phyloP scores from a whole-genome alignment of 2,329 filamentous ascomycete genomes.

The Nannizziopsis arthrosporioides region DNA sequence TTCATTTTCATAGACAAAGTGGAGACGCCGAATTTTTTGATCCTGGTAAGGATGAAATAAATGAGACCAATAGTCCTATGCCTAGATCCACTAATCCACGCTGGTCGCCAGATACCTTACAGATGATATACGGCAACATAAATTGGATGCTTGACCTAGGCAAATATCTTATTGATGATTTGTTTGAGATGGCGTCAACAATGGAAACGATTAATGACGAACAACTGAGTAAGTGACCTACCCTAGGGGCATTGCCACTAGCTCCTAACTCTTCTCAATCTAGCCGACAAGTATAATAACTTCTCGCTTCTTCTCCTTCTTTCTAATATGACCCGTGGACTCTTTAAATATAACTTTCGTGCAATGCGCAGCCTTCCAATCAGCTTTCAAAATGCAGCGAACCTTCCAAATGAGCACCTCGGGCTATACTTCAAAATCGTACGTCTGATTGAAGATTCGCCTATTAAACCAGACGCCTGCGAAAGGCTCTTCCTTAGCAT shows the following conservation, averaged over 20 bases:
- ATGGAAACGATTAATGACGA: slow-evolving; percentile 26
- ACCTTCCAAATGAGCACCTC: slow-evolving; percentile 29
- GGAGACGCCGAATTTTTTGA: slow-evolving; percentile 41
- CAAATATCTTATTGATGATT: slow-evolving; percentile 44
- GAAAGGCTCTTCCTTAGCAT: slow-evolving; percentile 54
- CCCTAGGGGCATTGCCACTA: slow-evolving; percentile 1
- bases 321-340: slow-evolving; percentile 60
- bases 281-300: slow-evolving; percentile 9
- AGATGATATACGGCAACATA: slow-evolving; percentile 59
- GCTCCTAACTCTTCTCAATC: neutral
- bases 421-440: slow-evolving; percentile 44
- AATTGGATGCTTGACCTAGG: slow-evolving; percentile 64
- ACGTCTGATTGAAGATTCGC: slow-evolving; percentile 39
- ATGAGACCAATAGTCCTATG: neutral
- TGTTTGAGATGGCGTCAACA: slow-evolving; percentile 37
- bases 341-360: slow-evolving; percentile 57
- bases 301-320: slow-evolving; percentile 48
- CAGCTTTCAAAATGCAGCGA: slow-evolving; percentile 30
- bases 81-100: neutral
- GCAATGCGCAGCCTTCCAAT: slow-evolving; percentile 49
- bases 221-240: slow-evolving; percentile 11
- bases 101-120: slow-evolving; percentile 50
- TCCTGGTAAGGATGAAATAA: slow-evolving; percentile 36
- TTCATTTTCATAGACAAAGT: slow-evolving; percentile 49
- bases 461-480: slow-evolving; percentile 50